Base-by-base conservation (phyloP, 495 filamentous ascomycete genomes). In the Tuber microsphaerosporum region DNA sequence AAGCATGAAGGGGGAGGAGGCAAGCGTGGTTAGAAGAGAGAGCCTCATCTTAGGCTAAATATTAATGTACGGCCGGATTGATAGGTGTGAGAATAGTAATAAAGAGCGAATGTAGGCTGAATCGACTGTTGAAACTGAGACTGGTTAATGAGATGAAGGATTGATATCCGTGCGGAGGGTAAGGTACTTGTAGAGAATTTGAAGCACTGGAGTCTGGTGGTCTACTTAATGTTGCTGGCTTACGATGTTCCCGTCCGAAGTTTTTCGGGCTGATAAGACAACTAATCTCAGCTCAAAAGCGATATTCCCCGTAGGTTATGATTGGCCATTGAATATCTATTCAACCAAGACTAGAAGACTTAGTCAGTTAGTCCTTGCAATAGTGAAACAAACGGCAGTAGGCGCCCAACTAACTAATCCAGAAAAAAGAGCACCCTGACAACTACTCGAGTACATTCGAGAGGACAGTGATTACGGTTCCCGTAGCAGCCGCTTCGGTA, bases 31-130 rank as follows among this genome's bases (percentile, higher is more conserved):
- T 45, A 71, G 48, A 39, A 80, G 37, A 69, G 74, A 74, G 37
- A 73, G 70, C 31, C 76, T 80, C 77, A 80, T 79, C 20, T 39
- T 43, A 44, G 39, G 39, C 31, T n/a, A 71, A 9, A 2, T 65
- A 16, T 31, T 26, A 65, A 26, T 65, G 8, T 31, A 34, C 6
- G 26, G 26, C 4, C 12, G 10, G 26, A 14, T 51, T 61, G 34
- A 10, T 39, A 31, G 22, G 10, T 45, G 19, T 72, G 51, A 37
- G 46, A 6, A 71, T 65, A 65, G 73, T 46, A 20, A 48, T 51
- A 44, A 61, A 22, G 46, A 68, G 31, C 34, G 68, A 51, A 61
- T 26, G 48, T 65, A 65, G 26, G 12, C 26, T 34, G 26, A 31
- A 31, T 31, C n/a, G 26, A 34, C 56, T 26, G 56, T 31, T 65